These are phyloP conservation scores for California macrophylla DNA, from an alignment of 441 rosid species.

Conservation along the genomic window DNA sequence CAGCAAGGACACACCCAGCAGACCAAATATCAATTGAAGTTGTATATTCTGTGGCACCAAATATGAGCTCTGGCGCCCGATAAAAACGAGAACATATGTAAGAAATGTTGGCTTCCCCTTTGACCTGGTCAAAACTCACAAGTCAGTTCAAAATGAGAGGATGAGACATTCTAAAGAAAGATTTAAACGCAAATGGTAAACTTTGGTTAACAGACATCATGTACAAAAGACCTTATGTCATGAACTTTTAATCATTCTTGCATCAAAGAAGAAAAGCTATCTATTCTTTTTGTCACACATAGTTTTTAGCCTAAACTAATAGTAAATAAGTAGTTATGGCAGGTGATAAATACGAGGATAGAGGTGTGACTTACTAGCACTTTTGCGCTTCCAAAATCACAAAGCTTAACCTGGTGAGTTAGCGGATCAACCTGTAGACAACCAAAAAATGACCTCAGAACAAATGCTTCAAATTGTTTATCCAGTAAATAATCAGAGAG, in stretches of 20 bases:
- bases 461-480: neutral
- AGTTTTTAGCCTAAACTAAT: neutral
- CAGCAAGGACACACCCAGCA: constrained; percentile 98
- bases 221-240: neutral
- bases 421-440: constrained; percentile 81
- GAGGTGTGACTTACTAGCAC: constrained; percentile 50
- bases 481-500: neutral
- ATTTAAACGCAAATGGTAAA: neutral
- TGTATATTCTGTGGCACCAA: constrained; percentile 94
- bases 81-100: constrained; percentile 94
- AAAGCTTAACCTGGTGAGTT: constrained; percentile 91
- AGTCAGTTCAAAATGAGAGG: constrained; percentile 2
- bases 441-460: constrained; percentile 1
- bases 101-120: constrained; percentile 83
- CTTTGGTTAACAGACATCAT: neutral
- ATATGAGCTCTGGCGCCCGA: constrained; percentile 97
- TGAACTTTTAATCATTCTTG: neutral
- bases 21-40: constrained; percentile 99
- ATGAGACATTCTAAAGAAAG: neutral
- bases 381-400: constrained; percentile 99
- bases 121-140: constrained; percentile 40
- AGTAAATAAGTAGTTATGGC: neutral
- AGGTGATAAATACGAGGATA: neutral
- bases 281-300: neutral
- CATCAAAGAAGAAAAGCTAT: neutral